A percentile compares a stretch with the other conserved stretches of the same genome.
Evolutionary conservation across 495 filamentous ascomycete genomes (phyloP).

Genomic region (Aspergillus mulundensis): DNA sequence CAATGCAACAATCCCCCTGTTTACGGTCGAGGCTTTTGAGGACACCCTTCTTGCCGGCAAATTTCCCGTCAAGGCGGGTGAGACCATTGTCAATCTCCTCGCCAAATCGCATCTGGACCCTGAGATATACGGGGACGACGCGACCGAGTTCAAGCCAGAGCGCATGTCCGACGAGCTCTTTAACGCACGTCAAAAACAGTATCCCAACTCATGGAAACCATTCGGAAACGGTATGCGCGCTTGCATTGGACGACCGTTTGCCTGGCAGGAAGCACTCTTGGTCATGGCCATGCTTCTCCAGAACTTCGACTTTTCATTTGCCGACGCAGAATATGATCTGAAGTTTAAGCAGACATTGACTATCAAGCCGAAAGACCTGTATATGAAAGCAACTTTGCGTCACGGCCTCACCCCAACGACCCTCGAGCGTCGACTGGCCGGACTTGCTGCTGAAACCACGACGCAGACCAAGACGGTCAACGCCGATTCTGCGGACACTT

Average conservation of each 20-base stretch:
- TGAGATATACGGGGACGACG: conserved; percentile 57
- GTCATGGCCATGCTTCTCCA: conserved; percentile 54
- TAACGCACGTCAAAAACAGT: conserved; percentile 39
- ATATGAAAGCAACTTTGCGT: conserved; percentile 61
- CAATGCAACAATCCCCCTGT: conserved; percentile 49
- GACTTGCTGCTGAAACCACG: not conserved
- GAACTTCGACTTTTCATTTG: conserved; percentile 58
- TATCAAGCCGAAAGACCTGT: conserved; percentile 71
- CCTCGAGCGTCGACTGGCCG: conserved; percentile 38
- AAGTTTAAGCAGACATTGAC: conserved; percentile 68
- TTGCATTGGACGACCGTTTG: conserved; percentile 67
- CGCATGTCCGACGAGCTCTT: conserved; percentile 63
- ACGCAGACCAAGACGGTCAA: not conserved
- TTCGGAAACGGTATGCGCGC: conserved; percentile 61
- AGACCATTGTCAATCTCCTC: conserved; percentile 53
- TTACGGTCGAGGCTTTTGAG: not conserved
- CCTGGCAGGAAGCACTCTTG: conserved; percentile 58
- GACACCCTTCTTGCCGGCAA: conserved; percentile 52
- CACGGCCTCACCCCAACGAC: conserved; percentile 54
- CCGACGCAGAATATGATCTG: conserved; percentile 51
- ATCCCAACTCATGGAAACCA: conserved; percentile 57
- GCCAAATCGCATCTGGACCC: conserved; percentile 64
- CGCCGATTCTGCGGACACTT: not conserved
- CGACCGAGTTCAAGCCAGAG: conserved; percentile 60
- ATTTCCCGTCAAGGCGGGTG: conserved; percentile 55